Evolutionary conservation across 768 basidiomycete genomes (phyloP).

Genomic region (Paxillus ammoniavirescens): DNA sequence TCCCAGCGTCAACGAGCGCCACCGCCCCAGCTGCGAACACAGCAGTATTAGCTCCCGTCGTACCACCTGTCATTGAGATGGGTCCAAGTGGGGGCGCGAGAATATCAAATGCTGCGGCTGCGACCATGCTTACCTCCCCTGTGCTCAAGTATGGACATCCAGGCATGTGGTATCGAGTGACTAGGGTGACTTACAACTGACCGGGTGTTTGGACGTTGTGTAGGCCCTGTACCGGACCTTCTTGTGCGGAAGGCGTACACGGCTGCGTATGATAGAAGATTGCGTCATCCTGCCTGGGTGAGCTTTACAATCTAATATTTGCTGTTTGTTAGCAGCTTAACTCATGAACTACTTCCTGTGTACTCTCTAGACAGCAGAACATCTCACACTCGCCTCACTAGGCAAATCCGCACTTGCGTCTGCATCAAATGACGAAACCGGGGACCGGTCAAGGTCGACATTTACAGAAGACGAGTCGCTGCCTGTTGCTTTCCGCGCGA

Average conservation of each 20-base stretch:
- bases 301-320: constrained; percentile 11
- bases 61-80: constrained; percentile 42
- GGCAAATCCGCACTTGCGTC: constrained; percentile 43
- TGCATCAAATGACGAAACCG: constrained; percentile 40
- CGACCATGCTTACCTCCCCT: constrained; percentile 25
- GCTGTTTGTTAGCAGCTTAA: neutral
- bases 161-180: constrained; percentile 11
- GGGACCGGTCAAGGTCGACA: constrained; percentile 70
- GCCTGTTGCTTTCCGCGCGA: constrained; percentile 77
- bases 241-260: constrained; percentile 82
- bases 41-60: constrained; percentile 21
- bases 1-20: constrained; percentile 9
- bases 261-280: constrained; percentile 85
- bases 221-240: constrained; percentile 83
- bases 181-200: neutral
- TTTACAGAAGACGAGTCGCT: constrained; percentile 85
- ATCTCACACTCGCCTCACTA: constrained; percentile 79
- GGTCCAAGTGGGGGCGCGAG: constrained; percentile 43
- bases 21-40: constrained; percentile 12
- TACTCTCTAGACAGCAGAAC: constrained; percentile 80
- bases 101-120: constrained; percentile 34
- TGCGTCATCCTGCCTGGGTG: constrained; percentile 95
- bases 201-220: constrained; percentile 7
- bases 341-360: neutral
- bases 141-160: constrained; percentile 49